Base-by-base conservation (phyloP, 2,329 filamentous ascomycete species). In the Massarina eburnea region DNA sequence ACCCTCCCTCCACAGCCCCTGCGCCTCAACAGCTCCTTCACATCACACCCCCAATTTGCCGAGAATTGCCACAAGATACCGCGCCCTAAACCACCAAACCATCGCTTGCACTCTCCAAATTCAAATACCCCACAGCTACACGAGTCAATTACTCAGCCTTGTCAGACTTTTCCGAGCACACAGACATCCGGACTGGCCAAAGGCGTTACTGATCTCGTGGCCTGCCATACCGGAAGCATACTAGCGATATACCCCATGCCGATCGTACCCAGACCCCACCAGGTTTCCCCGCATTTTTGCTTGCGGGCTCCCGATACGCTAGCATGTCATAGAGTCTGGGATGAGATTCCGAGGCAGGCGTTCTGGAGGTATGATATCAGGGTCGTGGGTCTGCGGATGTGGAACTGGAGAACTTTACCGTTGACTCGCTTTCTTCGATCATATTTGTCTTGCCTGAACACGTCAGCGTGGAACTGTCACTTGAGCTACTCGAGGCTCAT, bases 251-350 rank as follows among this genome's bases (percentile, higher is more conserved):
- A 10, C 7, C 36, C 12, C 17, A 14, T 49, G 43, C 47, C 19
- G 30, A 34, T n/a, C n/a, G 10, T 35, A 4, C 27, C 30, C 20
- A 32, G 33, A 37, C 18, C 17, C 18, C 20, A 21, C 34, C 21
- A 36, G 5, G 22, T 15, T 38, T 38, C 35, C 35, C 35, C 35
- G 35, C 35, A 38, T 38, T 30, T 24, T 38, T 8, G 62, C 60
- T 59, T 50, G 54, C 14, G n/a, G 21, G n/a, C n/a, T 38, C 35
- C 35, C 19, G 35, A 19, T 10, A 22, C n/a, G 35, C n/a, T n/a
- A 8, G 10, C 33, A 9, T 8, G 35, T 26, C 3, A 7, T 18
- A 18, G 15, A 17, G 18, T 18, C 7, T 19, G 7, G 20, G 14
- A 22, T 12, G 3, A 9, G 14, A 3, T 22, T 39, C 36, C 36